phyloP scores from a whole-genome alignment of 305 asterid genomes.

The Solanum hybrid region DNA sequence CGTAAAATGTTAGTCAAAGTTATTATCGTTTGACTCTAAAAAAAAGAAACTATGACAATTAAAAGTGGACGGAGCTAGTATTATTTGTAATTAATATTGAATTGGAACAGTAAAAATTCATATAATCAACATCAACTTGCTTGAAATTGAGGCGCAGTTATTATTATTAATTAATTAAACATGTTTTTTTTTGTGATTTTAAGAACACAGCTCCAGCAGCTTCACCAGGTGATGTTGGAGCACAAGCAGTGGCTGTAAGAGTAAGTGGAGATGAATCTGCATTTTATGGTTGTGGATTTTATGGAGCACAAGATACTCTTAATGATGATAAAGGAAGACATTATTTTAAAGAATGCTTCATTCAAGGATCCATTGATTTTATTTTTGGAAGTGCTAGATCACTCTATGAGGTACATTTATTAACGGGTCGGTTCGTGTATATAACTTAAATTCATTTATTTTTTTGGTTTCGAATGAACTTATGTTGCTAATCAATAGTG shows the following conservation, averaged over 20 bases:
- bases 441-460: not conserved
- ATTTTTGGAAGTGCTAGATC: conserved; percentile 55
- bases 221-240: conserved; percentile 52
- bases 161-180: not conserved
- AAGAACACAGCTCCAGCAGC: conserved; percentile 82
- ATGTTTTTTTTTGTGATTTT: not conserved
- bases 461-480: not conserved
- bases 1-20: too few species aligned
- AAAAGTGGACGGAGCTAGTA: too few species aligned
- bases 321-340: conserved; percentile 72
- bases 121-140: not conserved
- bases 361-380: conserved; percentile 89
- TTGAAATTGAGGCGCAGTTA: not conserved
- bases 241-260: conserved; percentile 61
- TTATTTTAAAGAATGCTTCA: conserved; percentile 62
- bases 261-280: conserved; percentile 61
- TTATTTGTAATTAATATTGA: too few species aligned
- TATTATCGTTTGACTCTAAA: too few species aligned
- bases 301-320: conserved; percentile 76
- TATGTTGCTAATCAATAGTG: not conserved
- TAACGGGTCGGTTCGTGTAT: not conserved
- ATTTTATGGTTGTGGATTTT: conserved; percentile 74
- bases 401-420: conserved; percentile 4
- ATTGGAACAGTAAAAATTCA: not conserved
- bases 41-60: too few species aligned